These are phyloP conservation scores for Pestalotiopsis sp. DNA, from an alignment of 2,329 filamentous ascomycete genomes.

Conservation along the genomic window DNA sequence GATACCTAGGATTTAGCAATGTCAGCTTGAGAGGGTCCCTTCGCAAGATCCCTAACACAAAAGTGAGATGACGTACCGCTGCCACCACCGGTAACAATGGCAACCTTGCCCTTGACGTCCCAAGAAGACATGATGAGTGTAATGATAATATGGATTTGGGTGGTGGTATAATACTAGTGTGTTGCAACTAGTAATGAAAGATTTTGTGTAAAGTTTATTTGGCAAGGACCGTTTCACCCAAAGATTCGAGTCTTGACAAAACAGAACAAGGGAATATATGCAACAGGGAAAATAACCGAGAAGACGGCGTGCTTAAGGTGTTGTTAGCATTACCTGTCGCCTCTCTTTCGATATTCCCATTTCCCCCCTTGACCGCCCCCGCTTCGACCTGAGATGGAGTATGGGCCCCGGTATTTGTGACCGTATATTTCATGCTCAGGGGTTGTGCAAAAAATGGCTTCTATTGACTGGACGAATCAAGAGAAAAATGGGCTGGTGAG, in stretches of 20 bases:
- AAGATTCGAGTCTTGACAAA: not conserved
- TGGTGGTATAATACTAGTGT: not conserved
- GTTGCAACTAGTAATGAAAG: not conserved
- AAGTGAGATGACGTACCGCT: constrained; percentile 9
- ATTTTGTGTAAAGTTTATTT: not conserved
- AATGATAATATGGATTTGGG: not conserved
- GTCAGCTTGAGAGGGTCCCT: not conserved
- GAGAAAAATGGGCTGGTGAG: not conserved
- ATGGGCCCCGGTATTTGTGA: not conserved
- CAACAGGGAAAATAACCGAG: not conserved
- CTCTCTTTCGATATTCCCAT: not conserved
- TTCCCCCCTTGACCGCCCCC: not conserved
- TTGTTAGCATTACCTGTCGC: not conserved
- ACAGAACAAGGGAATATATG: not conserved
- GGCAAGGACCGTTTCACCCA: not conserved
- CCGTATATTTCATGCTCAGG: not conserved
- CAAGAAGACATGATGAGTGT: constrained; percentile 2
- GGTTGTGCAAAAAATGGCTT: not conserved
- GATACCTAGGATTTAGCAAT: not conserved
- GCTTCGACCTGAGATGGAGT: not conserved
- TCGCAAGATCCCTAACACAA: not conserved
- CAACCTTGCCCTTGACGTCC: constrained; percentile 8
- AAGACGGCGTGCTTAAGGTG: not conserved
- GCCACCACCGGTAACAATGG: constrained; percentile 10
- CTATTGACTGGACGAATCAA: not conserved